Conservation (phyloP, 1,284 basidiomycete genomes). For the Sporisorium reilianum region DNA sequence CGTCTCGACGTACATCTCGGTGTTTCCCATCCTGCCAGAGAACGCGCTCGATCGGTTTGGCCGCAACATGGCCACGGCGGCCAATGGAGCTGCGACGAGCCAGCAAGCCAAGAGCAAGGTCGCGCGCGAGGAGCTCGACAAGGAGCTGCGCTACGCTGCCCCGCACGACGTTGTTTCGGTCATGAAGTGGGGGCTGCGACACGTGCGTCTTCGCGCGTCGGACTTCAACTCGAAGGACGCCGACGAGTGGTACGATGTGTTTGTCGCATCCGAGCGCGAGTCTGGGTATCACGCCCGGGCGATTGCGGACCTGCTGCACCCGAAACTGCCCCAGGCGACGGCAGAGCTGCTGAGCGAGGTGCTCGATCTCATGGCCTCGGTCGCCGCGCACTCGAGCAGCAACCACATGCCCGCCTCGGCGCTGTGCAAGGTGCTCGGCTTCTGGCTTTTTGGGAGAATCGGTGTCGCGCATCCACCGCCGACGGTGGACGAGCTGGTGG, state of each 20-base stretch:
- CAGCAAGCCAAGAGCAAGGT: constrained; percentile 12
- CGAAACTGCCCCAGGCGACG: constrained; percentile 41
- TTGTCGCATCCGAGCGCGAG: constrained; percentile 42
- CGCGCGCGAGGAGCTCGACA: constrained; percentile 40
- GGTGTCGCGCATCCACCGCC: constrained; percentile 50
- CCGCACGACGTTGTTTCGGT: constrained; percentile 55
- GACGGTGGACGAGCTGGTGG: constrained; percentile 31
- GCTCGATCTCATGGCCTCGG: constrained; percentile 54
- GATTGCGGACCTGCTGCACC: constrained; percentile 47
- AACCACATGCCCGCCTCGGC: constrained; percentile 59
- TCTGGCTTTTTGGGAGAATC: constrained; percentile 57
- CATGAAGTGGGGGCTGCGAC: constrained; percentile 59
- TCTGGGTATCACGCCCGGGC: constrained; percentile 40
- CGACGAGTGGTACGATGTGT: constrained; percentile 52
- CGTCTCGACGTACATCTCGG: constrained; percentile 38
- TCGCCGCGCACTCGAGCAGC: constrained; percentile 50
- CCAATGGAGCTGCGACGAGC: neutral
- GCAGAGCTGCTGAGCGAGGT: constrained; percentile 40
- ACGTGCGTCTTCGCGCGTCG: constrained; percentile 33
- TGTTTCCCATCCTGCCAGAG: constrained; percentile 45
- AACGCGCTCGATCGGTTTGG: constrained; percentile 30
- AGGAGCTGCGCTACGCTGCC: constrained; percentile 48
- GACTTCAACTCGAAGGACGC: constrained; percentile 48
- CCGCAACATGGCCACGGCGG: neutral
- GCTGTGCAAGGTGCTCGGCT: constrained; percentile 49